These are phyloP conservation scores for Pseudogymnoascus sp. DNA, from an alignment of 2,329 filamentous ascomycete genomes.

Conservation along the genomic window DNA sequence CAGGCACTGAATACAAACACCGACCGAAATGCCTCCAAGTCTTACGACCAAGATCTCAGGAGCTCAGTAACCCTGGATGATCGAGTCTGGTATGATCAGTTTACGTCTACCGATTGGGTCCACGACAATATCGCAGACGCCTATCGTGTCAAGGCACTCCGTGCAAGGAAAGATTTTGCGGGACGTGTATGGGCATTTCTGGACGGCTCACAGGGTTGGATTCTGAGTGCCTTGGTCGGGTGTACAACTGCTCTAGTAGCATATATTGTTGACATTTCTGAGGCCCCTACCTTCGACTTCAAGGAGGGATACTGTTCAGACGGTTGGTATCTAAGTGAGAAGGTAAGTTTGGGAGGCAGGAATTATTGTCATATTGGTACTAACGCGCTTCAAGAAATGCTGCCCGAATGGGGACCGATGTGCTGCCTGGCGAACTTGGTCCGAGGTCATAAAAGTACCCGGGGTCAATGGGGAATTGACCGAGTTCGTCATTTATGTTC, in stretches of 20 bases:
- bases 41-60: constrained; percentile 50
- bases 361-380: neutral
- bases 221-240: constrained; percentile 83
- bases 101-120: constrained; percentile 96
- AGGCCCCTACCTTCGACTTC: constrained; percentile 77
- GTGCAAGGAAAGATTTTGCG: constrained; percentile 72
- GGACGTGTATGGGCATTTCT: constrained; percentile 70
- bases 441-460: constrained; percentile 29
- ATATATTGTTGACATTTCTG: constrained; percentile 81
- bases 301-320: constrained; percentile 78
- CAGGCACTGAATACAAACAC: constrained; percentile 44
- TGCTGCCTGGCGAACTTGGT: constrained; percentile 55
- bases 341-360: constrained; percentile 34
- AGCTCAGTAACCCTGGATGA: constrained; percentile 66
- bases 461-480: constrained; percentile 38
- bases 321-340: constrained; percentile 66
- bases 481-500: constrained; percentile 70
- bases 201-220: constrained; percentile 88
- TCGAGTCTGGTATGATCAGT: constrained; percentile 97
- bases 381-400: constrained; percentile 34
- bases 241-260: constrained; percentile 76
- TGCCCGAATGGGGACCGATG: constrained; percentile 48
- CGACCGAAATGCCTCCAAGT: constrained; percentile 39
- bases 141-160: constrained; percentile 75
- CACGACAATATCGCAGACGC: constrained; percentile 95